Base-by-base conservation (phyloP, 169 alveolate species). In the Eimeria sp. region DNA sequence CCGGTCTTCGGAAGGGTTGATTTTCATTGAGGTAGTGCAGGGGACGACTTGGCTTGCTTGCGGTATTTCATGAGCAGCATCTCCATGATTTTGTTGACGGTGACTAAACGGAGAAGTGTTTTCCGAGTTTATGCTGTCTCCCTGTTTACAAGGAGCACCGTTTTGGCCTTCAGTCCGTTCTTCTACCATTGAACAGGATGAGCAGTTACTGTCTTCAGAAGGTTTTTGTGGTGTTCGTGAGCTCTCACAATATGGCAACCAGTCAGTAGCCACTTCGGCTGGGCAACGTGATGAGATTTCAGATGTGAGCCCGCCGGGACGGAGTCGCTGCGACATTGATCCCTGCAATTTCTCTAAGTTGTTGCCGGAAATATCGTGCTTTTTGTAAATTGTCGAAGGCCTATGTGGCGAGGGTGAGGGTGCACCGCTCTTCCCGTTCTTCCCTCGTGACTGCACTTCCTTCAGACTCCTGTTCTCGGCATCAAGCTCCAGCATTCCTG, bases 1-100 rank as follows among this genome's bases (percentile, higher is more conserved):
- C 8, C 58, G 62, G 46, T 85, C 91, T 58, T 56, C 58, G 33
- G 91, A 85, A 46, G 52, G 58, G 54, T 56, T 85, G 62, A 85
- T 78, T 43, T 6, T 25, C 33, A 85, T 16, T 25, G 90, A 83
- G 40, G 76, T 33, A 20, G 20, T 37, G 54, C 78, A 30, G 37
- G 91, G 25, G 91, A 43, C 60, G 62, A 6, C 43, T 54, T 52
- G 33, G 91, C 46, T 58, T 60, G 40, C 43, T 52, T 49, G 66
- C 68, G 66, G 0, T 6, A 30, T 52, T 43, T 30, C 52, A 78
- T 8, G 71, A 10, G 68, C 88, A 40, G 49, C 46, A 27, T 52
- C n/a, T 25, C 56, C 88, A 23, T 78, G 71, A 2, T 78, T 64
- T 56, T 52, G 88, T 68, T 20, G 68, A 46, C 68, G 25, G 66